These are phyloP conservation scores for Jamesozyma piceae DNA, from an alignment of 805 yeast species.

Conservation along the genomic window DNA sequence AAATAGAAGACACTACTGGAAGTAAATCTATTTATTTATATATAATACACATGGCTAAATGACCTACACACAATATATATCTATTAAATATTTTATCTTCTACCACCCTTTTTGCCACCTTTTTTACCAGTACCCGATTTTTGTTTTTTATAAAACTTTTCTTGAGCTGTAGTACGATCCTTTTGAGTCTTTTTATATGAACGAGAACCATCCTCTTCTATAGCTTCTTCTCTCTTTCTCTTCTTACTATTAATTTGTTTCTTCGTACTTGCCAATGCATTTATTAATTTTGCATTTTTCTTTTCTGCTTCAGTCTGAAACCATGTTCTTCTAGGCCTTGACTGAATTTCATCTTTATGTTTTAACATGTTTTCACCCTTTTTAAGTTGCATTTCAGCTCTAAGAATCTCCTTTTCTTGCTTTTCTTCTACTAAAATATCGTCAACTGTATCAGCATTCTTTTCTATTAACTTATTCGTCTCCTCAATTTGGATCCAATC, in stretches of 20 bases:
- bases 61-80: neutral
- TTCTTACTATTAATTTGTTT: conserved; percentile 51
- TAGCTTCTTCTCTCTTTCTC: conserved; percentile 61
- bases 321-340: conserved; percentile 97
- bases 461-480: conserved; percentile 50
- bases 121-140: conserved; percentile 18
- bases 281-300: conserved; percentile 30
- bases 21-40: neutral
- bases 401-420: conserved; percentile 72
- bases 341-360: conserved; percentile 70
- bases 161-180: conserved; percentile 52
- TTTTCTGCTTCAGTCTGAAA: conserved; percentile 53
- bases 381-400: conserved; percentile 83
- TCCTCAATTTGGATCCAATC: conserved; percentile 80
- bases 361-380: conserved; percentile 79
- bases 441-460: conserved; percentile 50
- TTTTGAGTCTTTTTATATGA: conserved; percentile 70
- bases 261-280: conserved; percentile 41
- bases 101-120: conserved; percentile 3
- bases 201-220: conserved; percentile 42
- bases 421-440: conserved; percentile 85
- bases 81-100: neutral
- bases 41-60: neutral
- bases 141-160: conserved; percentile 32
- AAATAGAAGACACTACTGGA: too few relatives aligned